These are phyloP conservation scores for Sungouiella blattae DNA, from an alignment of 805 yeast genomes.

Conservation along the genomic window DNA sequence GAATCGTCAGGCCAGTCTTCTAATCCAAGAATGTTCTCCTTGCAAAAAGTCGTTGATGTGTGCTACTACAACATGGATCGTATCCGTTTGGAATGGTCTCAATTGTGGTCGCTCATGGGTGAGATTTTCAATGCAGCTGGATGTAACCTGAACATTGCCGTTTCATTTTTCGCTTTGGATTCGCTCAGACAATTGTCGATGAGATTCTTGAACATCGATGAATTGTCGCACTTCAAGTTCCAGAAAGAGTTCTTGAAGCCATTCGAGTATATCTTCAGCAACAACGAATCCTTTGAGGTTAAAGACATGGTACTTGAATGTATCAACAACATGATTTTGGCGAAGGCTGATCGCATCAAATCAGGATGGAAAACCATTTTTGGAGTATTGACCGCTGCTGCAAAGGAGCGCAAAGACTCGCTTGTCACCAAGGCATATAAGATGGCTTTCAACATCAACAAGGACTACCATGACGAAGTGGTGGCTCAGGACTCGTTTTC, in stretches of 20 bases:
- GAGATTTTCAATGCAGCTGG: slow-evolving; percentile 83
- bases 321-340: slow-evolving; percentile 76
- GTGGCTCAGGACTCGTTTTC: slow-evolving; percentile 64
- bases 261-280: slow-evolving; percentile 70
- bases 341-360: slow-evolving; percentile 68
- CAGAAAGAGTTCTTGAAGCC: slow-evolving; percentile 93
- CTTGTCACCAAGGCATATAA: slow-evolving; percentile 64
- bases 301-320: slow-evolving; percentile 90
- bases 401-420: slow-evolving; percentile 53
- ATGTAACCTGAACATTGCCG: slow-evolving; percentile 68
- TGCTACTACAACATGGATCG: slow-evolving; percentile 97
- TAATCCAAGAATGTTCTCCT: slow-evolving; percentile 85
- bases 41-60: slow-evolving; percentile 94
- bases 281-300: slow-evolving; percentile 66
- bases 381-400: slow-evolving; percentile 72
- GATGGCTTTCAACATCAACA: slow-evolving; percentile 58
- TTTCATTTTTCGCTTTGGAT: slow-evolving; percentile 88
- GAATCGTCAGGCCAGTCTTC: slow-evolving; percentile 78
- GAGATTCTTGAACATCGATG: slow-evolving; percentile 91
- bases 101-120: slow-evolving; percentile 92
- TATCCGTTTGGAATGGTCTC: slow-evolving; percentile 94
- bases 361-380: slow-evolving; percentile 96
- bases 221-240: slow-evolving; percentile 90
- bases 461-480: slow-evolving; percentile 59
- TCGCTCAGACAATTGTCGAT: slow-evolving; percentile 89